phyloP scores from a whole-genome alignment of 148 eudicot species.

The Chenopodium berlandieri region DNA sequence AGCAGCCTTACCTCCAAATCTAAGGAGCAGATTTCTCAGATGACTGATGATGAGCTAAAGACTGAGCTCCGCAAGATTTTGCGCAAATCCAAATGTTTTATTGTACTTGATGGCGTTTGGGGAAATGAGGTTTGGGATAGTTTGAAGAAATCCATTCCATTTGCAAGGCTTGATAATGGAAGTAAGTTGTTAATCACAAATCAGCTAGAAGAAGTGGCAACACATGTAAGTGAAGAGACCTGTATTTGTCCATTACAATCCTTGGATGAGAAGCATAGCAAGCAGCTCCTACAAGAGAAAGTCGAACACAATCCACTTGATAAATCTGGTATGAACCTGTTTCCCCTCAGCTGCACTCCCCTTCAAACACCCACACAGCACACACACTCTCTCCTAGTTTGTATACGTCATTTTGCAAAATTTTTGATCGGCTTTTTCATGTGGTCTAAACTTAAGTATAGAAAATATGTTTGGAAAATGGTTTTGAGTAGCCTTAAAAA shows the following conservation, averaged over 20 bases:
- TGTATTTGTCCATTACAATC: too few relatives aligned
- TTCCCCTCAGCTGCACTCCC: too few relatives aligned
- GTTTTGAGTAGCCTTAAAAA: too few relatives aligned
- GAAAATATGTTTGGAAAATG: too few relatives aligned
- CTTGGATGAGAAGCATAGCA: too few relatives aligned
- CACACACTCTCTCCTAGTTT: too few relatives aligned
- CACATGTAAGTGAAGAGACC: not conserved
- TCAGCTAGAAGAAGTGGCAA: not conserved
- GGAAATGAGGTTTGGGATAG: conserved; percentile 15
- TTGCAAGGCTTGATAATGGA: not conserved
- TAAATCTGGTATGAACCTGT: not conserved
- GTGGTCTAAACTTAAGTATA: too few relatives aligned
- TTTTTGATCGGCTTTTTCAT: too few relatives aligned
- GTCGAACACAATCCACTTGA: not conserved
- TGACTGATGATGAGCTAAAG: conserved; percentile 19
- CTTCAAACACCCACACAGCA: too few relatives aligned
- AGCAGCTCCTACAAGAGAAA: not conserved
- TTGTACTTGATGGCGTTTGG: conserved; percentile 27
- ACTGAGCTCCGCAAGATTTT: conserved; percentile 15
- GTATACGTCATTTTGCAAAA: too few relatives aligned
- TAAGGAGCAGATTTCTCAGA: conserved; percentile 19
- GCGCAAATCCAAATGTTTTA: conserved; percentile 16
- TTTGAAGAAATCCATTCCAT: conserved; percentile 23
- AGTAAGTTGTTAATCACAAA: conserved; percentile 17
- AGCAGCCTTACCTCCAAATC: conserved; percentile 17